These are phyloP conservation scores for Penicillium cosmopolitanum DNA, from an alignment of 495 filamentous ascomycete species.

Conservation along the genomic window DNA sequence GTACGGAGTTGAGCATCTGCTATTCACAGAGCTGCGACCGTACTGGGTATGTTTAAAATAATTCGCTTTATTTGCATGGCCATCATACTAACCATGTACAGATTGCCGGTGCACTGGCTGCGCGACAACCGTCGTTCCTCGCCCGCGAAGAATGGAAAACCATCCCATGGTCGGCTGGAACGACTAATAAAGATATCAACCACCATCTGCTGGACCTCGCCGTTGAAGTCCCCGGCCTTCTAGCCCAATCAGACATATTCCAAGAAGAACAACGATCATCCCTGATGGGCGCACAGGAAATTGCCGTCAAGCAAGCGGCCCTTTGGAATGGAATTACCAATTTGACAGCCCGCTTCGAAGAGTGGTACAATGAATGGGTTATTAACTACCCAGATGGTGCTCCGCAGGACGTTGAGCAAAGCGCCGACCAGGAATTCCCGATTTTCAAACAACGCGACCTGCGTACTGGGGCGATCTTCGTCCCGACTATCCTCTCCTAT, in stretches of 20 bases:
- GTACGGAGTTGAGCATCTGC: constrained; percentile 48
- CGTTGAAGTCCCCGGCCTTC: constrained; percentile 39
- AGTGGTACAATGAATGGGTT: constrained; percentile 43
- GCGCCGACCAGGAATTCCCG: constrained; percentile 36
- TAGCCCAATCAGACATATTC: constrained; percentile 40
- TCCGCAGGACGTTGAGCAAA: constrained; percentile 33
- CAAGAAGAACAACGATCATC: constrained; percentile 23
- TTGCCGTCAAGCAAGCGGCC: constrained; percentile 39
- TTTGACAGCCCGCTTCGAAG: constrained; percentile 35
- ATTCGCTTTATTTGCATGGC: neutral
- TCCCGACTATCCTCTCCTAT: constrained; percentile 41
- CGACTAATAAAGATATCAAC: constrained; percentile 46
- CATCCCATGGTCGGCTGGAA: constrained; percentile 46
- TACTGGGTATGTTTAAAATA: constrained; percentile 42
- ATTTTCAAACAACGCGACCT: constrained; percentile 44
- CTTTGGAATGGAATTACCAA: constrained; percentile 45
- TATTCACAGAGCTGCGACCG: constrained; percentile 48
- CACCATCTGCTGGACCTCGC: constrained; percentile 48
- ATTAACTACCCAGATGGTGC: constrained; percentile 41
- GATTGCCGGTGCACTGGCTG: constrained; percentile 41
- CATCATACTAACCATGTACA: constrained; percentile 15
- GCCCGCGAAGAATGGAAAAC: constrained; percentile 48
- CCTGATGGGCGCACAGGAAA: constrained; percentile 38
- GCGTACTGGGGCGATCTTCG: constrained; percentile 41
- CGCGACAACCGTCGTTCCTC: constrained; percentile 41